Base-by-base conservation (phyloP, 768 basidiomycete genomes). In the Mycena galericulata region DNA sequence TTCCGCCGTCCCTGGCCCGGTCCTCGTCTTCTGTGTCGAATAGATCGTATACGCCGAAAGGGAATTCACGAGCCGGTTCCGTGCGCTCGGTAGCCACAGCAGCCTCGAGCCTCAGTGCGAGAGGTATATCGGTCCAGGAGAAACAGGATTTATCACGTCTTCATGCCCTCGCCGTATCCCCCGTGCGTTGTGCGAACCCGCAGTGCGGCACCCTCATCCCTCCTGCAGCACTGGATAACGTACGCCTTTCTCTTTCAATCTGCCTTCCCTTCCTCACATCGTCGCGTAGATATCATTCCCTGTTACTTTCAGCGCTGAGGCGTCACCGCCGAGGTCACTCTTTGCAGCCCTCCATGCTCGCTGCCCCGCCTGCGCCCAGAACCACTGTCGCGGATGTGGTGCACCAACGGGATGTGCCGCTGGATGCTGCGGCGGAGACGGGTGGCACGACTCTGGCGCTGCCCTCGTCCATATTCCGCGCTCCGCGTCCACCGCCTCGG, bases 351-450 rank as follows among this genome's bases (percentile, higher is more conserved):
- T 72, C 2, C 67, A 68, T 26, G 70, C 70, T 4, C 46, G 34
- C 24, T 72, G 70, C 50, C 67, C 70, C 38, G 49, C 47, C 4
- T 72, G 70, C 29, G 18, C 49, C 11, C 27, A 36, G 14, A 29
- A n/a, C 8, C 54, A 65, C 43, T 72, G 70, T 36, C 67, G 70
- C 41, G 70, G 67, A 7, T 71, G 70, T n/a, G 65, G 70, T 1
- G 9, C 17, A 3, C 27, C 66, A 2, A 55, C 56, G 3, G 49
- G 41, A 14, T 69, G 68, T 24, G 49, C 24, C 24, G 32, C 26
- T 9, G 18, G 15, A 6, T 51, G 36, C 9, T 10, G 18, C 41
- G 30, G 46, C 40, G 22, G n/a, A 24, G 3, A 27, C 29, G 40
- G 38, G 3, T 53, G 17, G 41, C 34, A 22, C 20, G 32, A 3